Evolutionary conservation across 2,329 filamentous ascomycete genomes (phyloP).

Genomic region (Ophiostoma pallidulum): DNA sequence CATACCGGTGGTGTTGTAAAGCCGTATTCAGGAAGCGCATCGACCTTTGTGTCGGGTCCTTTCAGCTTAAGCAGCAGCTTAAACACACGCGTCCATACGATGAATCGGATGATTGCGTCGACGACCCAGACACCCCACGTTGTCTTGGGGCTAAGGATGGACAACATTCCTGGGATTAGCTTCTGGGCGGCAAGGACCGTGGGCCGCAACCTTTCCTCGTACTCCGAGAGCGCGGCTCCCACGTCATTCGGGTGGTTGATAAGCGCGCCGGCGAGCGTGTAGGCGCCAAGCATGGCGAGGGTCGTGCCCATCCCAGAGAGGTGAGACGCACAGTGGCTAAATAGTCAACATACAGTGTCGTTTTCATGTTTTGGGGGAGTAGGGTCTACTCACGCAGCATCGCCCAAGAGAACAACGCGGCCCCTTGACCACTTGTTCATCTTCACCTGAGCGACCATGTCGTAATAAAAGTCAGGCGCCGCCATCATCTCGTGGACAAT

Average conservation of each 20-base stretch:
- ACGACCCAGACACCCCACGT: constrained; percentile 21
- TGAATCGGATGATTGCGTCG: constrained; percentile 9
- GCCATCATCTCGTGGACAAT: constrained; percentile 27
- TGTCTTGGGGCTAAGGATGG: constrained; percentile 22
- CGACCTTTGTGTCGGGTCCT: not conserved
- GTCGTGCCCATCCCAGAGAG: constrained; percentile 41
- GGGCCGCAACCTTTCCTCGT: constrained; percentile 9
- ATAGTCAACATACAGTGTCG: not conserved
- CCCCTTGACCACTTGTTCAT: constrained; percentile 27
- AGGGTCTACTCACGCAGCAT: constrained; percentile 29
- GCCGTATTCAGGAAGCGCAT: not conserved
- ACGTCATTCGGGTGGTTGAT: not conserved
- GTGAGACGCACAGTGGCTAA: constrained; percentile 34
- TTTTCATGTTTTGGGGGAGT: not conserved
- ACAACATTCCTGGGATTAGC: constrained; percentile 21
- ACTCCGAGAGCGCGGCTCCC: not conserved
- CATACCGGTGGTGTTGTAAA: not conserved
- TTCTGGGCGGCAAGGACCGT: constrained; percentile 27
- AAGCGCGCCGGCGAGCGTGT: constrained; percentile 42
- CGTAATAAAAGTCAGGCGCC: constrained; percentile 25
- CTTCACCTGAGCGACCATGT: constrained; percentile 34
- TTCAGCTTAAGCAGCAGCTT: not conserved
- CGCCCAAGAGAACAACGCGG: constrained; percentile 34
- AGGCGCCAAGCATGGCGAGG: constrained; percentile 36
- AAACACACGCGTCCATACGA: not conserved